phyloP scores from a whole-genome alignment of 2,329 filamentous ascomycete species.

The Macrophomina tecta region DNA sequence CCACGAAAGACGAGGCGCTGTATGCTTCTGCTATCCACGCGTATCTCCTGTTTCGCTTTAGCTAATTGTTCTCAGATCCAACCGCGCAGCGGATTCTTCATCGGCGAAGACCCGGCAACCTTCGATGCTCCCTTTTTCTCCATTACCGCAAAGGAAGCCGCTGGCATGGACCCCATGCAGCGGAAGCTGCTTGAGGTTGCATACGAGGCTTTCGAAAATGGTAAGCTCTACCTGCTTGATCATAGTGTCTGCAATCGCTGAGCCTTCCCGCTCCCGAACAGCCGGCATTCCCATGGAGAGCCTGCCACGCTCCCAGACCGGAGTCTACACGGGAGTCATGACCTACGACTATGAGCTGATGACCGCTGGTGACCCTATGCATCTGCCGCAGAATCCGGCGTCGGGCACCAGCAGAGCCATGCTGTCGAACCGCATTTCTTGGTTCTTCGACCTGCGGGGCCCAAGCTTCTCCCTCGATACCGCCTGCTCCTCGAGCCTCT shows the following conservation, averaged over 20 bases:
- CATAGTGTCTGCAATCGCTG: background rate
- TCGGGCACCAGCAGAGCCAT: slow-evolving; percentile 30
- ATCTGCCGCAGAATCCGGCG: slow-evolving; percentile 12
- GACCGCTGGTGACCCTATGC: slow-evolving; percentile 27
- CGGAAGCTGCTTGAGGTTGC: slow-evolving; percentile 32
- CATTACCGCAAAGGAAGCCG: slow-evolving; percentile 30
- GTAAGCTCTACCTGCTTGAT: background rate
- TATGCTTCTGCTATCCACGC: background rate
- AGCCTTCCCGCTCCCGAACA: background rate
- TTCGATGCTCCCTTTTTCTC: slow-evolving; percentile 36
- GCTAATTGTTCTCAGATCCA: background rate
- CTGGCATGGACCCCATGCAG: slow-evolving; percentile 34
- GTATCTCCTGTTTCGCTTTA: background rate
- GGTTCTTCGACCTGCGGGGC: slow-evolving; percentile 40
- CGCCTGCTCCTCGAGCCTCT: slow-evolving; percentile 39
- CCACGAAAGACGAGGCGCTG: background rate
- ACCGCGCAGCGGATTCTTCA: slow-evolving; percentile 8
- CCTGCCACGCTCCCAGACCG: slow-evolving; percentile 31
- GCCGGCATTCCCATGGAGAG: slow-evolving; percentile 25
- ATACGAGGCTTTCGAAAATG: slow-evolving; percentile 34
- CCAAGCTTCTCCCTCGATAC: slow-evolving; percentile 42
- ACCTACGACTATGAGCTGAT: slow-evolving; percentile 27
- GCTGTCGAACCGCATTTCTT: slow-evolving; percentile 38
- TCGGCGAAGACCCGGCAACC: slow-evolving; percentile 29
- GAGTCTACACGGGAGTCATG: slow-evolving; percentile 34